A percentile compares a stretch with the other conserved stretches of the same genome.
phyloP scores from a whole-genome alignment of 2,329 filamentous ascomycete species.

The Colletotrichum zoysiae region DNA sequence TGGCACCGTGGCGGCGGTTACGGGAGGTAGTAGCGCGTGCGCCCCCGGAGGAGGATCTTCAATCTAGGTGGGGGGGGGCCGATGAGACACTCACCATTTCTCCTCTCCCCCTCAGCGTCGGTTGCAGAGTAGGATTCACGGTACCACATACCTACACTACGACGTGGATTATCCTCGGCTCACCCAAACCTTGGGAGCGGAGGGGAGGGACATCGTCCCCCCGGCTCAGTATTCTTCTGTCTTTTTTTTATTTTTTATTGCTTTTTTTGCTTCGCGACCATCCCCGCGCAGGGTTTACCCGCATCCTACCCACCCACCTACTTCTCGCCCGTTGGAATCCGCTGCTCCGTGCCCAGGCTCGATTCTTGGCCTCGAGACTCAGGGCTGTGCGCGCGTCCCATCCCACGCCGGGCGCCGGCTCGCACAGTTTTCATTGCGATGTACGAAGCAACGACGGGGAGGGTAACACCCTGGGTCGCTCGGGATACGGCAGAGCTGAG shows the following conservation, averaged over 20 bases:
- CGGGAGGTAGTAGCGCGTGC: not conserved
- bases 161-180: not conserved
- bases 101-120: not conserved
- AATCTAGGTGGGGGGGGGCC: not conserved
- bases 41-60: not conserved
- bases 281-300: not conserved
- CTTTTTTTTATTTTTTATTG: not conserved
- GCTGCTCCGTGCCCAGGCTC: conserved; percentile 8
- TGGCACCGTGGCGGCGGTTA: conserved; percentile 10
- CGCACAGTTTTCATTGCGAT: not conserved
- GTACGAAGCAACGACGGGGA: not conserved
- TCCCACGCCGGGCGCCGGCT: not conserved
- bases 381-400: not conserved
- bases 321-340: conserved; percentile 2
- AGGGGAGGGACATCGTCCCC: not conserved
- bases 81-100: conserved; percentile 1
- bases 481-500: not conserved
- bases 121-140: not conserved
- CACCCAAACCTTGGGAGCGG: not conserved
- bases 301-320: no score
- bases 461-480: no score
- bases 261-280: not conserved
- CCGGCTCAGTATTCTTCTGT: not conserved
- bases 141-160: no score
- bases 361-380: not conserved